These are phyloP conservation scores for Pseudogymnoascus sp. DNA, from an alignment of 2,329 filamentous ascomycete species.

Conservation along the genomic window DNA sequence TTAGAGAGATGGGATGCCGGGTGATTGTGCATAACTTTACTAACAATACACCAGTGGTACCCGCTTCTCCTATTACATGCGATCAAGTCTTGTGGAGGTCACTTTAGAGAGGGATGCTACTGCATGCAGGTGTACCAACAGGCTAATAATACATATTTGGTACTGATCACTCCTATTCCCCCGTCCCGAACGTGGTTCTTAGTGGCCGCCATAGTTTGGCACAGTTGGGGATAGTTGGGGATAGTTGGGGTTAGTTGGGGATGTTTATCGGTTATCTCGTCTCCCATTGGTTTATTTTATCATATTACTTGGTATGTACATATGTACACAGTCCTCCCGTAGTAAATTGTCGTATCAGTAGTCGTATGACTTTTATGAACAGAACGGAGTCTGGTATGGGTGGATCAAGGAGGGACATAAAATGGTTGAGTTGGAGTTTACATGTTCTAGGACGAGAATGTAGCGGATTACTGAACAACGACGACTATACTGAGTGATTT, in stretches of 20 bases:
- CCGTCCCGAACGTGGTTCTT: background rate
- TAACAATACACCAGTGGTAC: background rate
- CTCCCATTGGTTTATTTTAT: too few relatives aligned
- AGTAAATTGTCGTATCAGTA: too few relatives aligned
- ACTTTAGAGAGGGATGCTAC: background rate
- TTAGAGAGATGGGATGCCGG: background rate
- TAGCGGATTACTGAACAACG: background rate
- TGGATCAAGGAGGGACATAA: background rate
- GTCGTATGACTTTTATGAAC: too few relatives aligned
- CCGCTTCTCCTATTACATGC: background rate
- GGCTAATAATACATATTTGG: background rate
- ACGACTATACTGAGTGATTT: background rate
- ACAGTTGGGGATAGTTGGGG: too few relatives aligned
- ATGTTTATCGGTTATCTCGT: background rate
- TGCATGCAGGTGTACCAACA: background rate
- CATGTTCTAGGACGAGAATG: background rate
- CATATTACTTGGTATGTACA: too few relatives aligned
- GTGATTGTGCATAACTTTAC: background rate
- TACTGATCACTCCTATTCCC: background rate
- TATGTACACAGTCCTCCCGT: too few relatives aligned
- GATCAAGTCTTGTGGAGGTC: background rate
- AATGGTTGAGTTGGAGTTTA: background rate
- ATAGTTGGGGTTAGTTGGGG: too few relatives aligned
- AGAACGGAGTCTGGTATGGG: background rate
- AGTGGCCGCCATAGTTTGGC: background rate